Evolutionary conservation across 495 filamentous ascomycete species (phyloP).

Genomic region (Neurospora sp.): DNA sequence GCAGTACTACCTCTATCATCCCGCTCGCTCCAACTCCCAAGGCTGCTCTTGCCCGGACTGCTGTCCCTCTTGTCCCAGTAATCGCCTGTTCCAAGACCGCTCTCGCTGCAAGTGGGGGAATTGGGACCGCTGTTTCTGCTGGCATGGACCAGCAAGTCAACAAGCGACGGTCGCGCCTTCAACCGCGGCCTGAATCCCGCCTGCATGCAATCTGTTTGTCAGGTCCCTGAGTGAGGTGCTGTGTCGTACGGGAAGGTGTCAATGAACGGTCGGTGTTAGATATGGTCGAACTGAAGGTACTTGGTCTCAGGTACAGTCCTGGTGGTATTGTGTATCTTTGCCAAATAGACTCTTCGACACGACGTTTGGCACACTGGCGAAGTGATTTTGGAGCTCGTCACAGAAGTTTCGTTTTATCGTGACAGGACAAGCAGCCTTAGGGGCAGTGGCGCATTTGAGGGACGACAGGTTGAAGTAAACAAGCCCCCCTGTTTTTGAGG

Average conservation of each 20-base stretch:
- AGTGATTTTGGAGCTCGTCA: neutral
- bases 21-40: neutral
- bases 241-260: neutral
- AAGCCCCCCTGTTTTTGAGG: neutral
- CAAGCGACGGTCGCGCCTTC: slow-evolving; percentile 59
- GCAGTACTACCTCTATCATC: neutral
- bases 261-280: neutral
- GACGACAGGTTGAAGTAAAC: neutral
- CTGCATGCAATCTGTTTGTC: slow-evolving; percentile 18
- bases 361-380: neutral
- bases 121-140: slow-evolving; percentile 16
- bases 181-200: slow-evolving; percentile 44
- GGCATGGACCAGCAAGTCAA: slow-evolving; percentile 54
- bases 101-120: neutral
- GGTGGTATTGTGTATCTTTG: neutral
- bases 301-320: neutral
- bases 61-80: slow-evolving; percentile 17
- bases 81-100: slow-evolving; percentile 12
- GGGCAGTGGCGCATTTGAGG: neutral
- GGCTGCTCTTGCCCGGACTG: slow-evolving; percentile 19
- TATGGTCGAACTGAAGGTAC: neutral
- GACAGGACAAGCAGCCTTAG: neutral
- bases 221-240: too few relatives aligned
- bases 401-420: neutral
- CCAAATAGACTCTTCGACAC: neutral